Conservation (phyloP, 2,329 filamentous ascomycete species). For the Pyrenophora graminea region DNA sequence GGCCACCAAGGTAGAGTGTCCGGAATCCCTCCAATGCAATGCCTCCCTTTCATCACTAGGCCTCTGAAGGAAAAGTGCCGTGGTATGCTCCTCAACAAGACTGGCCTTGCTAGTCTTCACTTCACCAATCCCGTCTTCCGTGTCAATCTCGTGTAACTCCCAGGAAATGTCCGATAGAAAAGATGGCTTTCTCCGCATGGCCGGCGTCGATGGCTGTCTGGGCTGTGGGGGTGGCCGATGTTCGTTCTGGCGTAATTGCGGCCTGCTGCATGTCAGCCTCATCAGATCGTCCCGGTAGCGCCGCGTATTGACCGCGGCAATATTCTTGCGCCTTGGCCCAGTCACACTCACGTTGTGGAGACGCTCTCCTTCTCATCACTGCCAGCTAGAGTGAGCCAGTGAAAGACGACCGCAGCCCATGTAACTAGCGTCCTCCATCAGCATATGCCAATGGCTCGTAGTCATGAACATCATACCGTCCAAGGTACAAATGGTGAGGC, state of each 20-base stretch:
- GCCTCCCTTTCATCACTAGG: neutral
- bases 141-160: neutral
- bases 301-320: neutral
- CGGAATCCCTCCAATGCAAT: constrained; percentile 6
- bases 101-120: neutral
- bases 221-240: neutral
- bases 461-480: constrained; percentile 42
- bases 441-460: neutral
- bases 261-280: neutral
- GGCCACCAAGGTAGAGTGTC: constrained; percentile 6
- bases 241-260: neutral
- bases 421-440: constrained; percentile 34
- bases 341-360: constrained; percentile 13
- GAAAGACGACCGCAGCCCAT: constrained; percentile 40
- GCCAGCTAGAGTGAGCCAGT: constrained; percentile 43
- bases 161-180: neutral
- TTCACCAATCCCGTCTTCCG: neutral
- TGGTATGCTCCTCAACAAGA: neutral
- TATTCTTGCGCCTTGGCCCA: neutral
- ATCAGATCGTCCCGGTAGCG: neutral
- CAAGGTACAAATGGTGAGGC: constrained; percentile 47
- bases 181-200: neutral
- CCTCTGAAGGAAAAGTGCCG: neutral
- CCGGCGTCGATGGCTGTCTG: neutral
- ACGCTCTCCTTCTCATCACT: constrained; percentile 23